Evolutionary conservation across 352 stramenopile species (phyloP).

Genomic region (Phytophthora melonis): DNA sequence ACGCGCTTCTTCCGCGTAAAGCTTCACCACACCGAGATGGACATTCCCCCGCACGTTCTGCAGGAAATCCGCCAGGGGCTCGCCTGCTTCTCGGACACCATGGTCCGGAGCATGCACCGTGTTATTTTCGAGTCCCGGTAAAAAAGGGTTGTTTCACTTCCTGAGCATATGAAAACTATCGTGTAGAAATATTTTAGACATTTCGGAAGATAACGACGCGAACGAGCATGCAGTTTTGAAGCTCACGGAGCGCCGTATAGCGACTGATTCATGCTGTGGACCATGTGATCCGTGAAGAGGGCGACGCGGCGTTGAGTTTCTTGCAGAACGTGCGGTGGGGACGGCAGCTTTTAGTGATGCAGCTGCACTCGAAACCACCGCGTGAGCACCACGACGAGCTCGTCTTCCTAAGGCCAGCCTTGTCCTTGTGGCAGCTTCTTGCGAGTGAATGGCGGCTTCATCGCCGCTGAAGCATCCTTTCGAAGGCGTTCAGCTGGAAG

Average conservation of each 20-base stretch:
- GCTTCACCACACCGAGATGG: constrained; percentile 46
- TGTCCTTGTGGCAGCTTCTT: constrained; percentile 17
- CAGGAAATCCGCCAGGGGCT: constrained; percentile 46
- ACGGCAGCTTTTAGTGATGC: constrained; percentile 23
- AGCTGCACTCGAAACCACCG: constrained; percentile 36
- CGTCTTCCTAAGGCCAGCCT: neutral
- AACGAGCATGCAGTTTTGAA: constrained; percentile 30
- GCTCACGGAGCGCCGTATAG: constrained; percentile 23
- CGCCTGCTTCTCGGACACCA: constrained; percentile 46
- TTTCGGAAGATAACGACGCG: constrained; percentile 12
- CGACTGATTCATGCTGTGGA: constrained; percentile 43
- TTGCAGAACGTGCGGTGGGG: constrained; percentile 25
- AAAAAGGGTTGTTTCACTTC: neutral
- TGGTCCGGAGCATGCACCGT: constrained; percentile 52
- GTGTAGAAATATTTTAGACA: constrained; percentile 33
- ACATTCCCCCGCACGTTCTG: constrained; percentile 40
- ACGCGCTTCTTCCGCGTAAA: constrained; percentile 47
- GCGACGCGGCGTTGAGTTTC: constrained; percentile 24
- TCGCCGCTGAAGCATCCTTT: constrained; percentile 34
- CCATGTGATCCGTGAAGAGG: constrained; percentile 36
- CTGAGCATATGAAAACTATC: constrained; percentile 5
- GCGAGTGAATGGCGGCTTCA: constrained; percentile 32
- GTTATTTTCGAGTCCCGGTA: constrained; percentile 43
- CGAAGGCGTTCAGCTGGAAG: no score
- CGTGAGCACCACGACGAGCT: constrained; percentile 41